Evolutionary conservation across 179 eudicot genomes (phyloP), one percentile per base, ranked within the genome.

Genomic region (Camellia oleifera): DNA sequence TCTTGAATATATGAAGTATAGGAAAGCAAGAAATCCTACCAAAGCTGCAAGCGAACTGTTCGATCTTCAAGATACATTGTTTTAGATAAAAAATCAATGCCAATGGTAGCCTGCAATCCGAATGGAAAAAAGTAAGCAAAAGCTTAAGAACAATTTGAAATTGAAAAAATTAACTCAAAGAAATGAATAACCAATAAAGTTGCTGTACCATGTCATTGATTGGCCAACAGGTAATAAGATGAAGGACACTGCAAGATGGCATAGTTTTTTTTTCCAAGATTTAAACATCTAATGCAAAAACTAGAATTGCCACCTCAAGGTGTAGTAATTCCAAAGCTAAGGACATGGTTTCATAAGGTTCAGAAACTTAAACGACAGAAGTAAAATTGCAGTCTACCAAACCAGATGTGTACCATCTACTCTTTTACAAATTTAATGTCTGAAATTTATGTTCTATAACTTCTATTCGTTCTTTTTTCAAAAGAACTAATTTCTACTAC

Each of bases 51-150:
- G 3, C 97, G 93, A n/a, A 93, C 91, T 40, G 97, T 94, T 81
- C 98, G 95, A 87, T 94, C 98, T 88, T 94, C 97, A 88, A 92
- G 93, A 82, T 94, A 94, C 98, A 94, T 94, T 52, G 98, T 94
- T 84, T 94, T 94, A 20, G 97, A 94, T 80, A 94, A 78, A 82
- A 93, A 93, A 82, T 93, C 98, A 69, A 93, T 92, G 60, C 98
- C 98, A 72, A 93, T 93, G 5, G 98, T 94, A 57, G 98, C 97
- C 98, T 94, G 93, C 81, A 76, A 84, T 79, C 54, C 70, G 71
- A 32, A 78, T 72, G 61, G 72, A 0, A 76, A 62, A 44, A 72
- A 61, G 57, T 69, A 14, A 53, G 64, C 45, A 10, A 18, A 81
- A 20, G 45, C 60, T 66, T 53, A 56, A 69, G 40, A 65, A 11